Base-by-base conservation (phyloP, 2,329 filamentous ascomycete genomes). In the Colletotrichum simmondsii region DNA sequence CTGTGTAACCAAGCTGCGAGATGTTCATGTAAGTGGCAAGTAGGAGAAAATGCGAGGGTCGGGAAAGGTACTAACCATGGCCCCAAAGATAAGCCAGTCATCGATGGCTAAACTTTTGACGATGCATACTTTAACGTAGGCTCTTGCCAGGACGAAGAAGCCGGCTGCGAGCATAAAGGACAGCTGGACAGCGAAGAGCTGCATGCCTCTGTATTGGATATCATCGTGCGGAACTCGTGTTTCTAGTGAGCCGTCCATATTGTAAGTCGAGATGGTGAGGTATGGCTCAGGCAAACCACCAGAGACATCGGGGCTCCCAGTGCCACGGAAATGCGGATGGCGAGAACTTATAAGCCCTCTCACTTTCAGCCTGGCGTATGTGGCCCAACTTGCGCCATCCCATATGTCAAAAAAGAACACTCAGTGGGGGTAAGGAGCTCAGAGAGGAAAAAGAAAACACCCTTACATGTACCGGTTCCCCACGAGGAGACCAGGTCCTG, bases 31-130 rank as follows among this genome's bases (percentile, higher is more conserved):
- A 19, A 60, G 61, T 24, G 12, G 28, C 3, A 12, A 22, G 19
- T 7, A 32, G 16, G 26, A 14, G 19, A 14, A 7, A 57, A 16
- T 24, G 11, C 8, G 7, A 42, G 54, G 54, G 32, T 52, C 10
- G 6, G 6, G 14, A 22, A 53, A 11, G 37, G 35, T 19, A 76
- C 79, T 70, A 78, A 89, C 87, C 79, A 87, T 78, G 3, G 85
- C 84, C 32, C 80, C 61, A 26, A 87, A 79, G 76, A 87, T 87
- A 58, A 88, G 77, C 74, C 81, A 85, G 80, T 89, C 87, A 61
- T 89, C 87, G 4, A 81, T 46, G 0, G 83, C 80, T 42, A 86
- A 77, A 35, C 81, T 83, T 63, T 83, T 85, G 52, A 86, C 79
- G 26, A 88, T 77, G 32, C 82, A 78, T 1, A 81, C 62, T 68